Evolutionary conservation across 2,329 filamentous ascomycete species (phyloP).

Genomic region (Trichoderma aggressivum): DNA sequence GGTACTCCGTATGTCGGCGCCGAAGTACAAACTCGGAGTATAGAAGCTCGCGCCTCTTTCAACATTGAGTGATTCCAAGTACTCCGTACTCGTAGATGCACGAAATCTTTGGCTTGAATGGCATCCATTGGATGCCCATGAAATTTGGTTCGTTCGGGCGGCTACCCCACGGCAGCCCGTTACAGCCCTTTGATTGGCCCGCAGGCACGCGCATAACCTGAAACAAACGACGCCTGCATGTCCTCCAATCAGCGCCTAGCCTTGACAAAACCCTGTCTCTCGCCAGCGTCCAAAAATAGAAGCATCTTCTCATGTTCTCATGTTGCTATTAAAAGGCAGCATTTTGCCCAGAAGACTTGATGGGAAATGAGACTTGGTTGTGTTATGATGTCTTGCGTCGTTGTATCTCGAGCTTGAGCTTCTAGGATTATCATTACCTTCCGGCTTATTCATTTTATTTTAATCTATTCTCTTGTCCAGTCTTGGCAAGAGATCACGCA

Average conservation of each 20-base stretch:
- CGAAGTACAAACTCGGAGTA: not conserved
- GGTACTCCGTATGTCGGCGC: not conserved
- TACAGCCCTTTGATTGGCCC: conserved; percentile 20
- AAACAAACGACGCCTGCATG: conserved; percentile 21
- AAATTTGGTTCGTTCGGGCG: not conserved
- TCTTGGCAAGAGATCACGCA: conserved; percentile 7
- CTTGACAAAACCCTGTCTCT: not conserved
- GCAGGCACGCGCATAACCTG: conserved; percentile 23
- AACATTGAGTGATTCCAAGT: no score
- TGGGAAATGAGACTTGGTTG: not conserved
- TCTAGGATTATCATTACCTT: not conserved
- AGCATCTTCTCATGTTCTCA: not conserved
- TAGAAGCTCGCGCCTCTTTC: not conserved
- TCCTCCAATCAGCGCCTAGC: conserved; percentile 20
- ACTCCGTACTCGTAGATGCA: not conserved
- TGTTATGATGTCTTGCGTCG: not conserved
- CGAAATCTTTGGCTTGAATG: not conserved
- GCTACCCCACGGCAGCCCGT: not conserved
- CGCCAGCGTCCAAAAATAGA: conserved; percentile 24
- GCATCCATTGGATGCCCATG: not conserved
- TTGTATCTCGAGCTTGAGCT: not conserved
- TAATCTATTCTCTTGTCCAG: not conserved
- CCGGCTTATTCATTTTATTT: not conserved
- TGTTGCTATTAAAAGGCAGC: not conserved
- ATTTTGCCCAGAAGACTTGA: not conserved